Evolutionary conservation across 805 yeast species (phyloP).

Genomic region (Kluyveromyces starmeri): DNA sequence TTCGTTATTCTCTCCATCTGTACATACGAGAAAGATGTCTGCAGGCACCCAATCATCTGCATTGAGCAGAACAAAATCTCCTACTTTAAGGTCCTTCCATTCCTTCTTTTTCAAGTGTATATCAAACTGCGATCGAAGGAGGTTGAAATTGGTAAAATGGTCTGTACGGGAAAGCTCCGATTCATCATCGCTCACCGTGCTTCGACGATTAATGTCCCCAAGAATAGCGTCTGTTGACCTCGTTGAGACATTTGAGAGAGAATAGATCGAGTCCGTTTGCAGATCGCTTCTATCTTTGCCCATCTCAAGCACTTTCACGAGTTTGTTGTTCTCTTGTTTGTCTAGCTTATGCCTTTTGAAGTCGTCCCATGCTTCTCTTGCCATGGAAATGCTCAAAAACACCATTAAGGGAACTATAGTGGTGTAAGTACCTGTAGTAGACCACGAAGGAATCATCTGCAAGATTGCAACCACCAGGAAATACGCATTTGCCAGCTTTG

Average conservation of each 20-base stretch:
- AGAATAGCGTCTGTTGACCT: constrained; percentile 7
- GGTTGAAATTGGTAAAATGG: constrained; percentile 15
- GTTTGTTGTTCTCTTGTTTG: constrained; percentile 66
- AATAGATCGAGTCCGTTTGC: constrained; percentile 4
- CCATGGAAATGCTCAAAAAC: constrained; percentile 81
- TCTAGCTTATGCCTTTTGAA: constrained; percentile 80
- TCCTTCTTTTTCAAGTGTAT: constrained; percentile 19
- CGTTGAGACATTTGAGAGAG: constrained; percentile 6
- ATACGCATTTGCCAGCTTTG: constrained; percentile 85
- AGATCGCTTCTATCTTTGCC: constrained; percentile 6
- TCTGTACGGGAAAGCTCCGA: constrained; percentile 5
- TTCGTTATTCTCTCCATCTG: constrained; percentile 52
- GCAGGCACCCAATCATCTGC: constrained; percentile 95
- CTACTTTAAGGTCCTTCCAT: constrained; percentile 84
- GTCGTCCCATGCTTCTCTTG: constrained; percentile 92
- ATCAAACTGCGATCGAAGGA: constrained; percentile 12
- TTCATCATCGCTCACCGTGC: not conserved
- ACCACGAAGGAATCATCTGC: constrained; percentile 96
- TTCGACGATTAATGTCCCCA: not conserved
- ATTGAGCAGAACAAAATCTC: constrained; percentile 64
- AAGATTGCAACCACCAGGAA: constrained; percentile 83
- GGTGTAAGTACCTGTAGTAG: constrained; percentile 92
- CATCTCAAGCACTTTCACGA: constrained; percentile 31
- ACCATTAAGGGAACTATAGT: constrained; percentile 84
- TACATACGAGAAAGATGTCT: constrained; percentile 65